Base-by-base conservation (phyloP, 1,139 yeast species). In the Yamadazyma mexicana region DNA sequence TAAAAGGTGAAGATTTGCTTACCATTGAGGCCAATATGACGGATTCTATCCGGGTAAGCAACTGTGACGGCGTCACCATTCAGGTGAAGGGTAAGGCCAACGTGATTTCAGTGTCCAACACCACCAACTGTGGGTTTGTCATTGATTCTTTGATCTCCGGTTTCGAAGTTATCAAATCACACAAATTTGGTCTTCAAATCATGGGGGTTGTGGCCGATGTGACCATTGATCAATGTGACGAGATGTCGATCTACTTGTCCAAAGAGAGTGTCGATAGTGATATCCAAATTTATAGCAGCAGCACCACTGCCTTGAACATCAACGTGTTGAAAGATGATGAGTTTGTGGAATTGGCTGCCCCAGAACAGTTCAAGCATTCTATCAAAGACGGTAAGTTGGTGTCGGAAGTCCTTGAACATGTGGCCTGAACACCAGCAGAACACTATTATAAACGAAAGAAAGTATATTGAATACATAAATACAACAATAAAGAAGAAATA, bases 21-120 rank as follows among this genome's bases (percentile, higher is more conserved):
- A 74, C 75, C 28, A 73, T 92, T 44, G 89, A 87, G 23, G 94
- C 85, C 24, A 87, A 83, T 52, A 83, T 83, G 77, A 83, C 83
- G 51, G 98, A 94, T 59, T 86, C 95, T 24, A 82, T 94, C 12
- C 89, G 86, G 58, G 83, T 94, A 51, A 95, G 95, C 41, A 82
- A 84, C 53, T 87, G 96, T 66, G 58, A 60, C 30, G 83, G 83
- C 44, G 69, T 79, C 34, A 83, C 96, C 10, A 66, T 94, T 43
- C 94, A 87, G 60, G 72, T 94, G 57, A 83, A 81, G 62, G 98
- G 98, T 46, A 92, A 92, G 61, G 88, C 89, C 43, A 91, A 89
- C 55, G 95, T 96, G 0, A 78, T 94, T 40, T 80, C 96, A 1
- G 58, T 92, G 44, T 83, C 87, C 46, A 83, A 83, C 43, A 82